Percentiles rank a stretch among this genome's conserved stretches.
Evolutionary conservation across 2,329 filamentous ascomycete species (phyloP).

Genomic region (Aspergillus felis): DNA sequence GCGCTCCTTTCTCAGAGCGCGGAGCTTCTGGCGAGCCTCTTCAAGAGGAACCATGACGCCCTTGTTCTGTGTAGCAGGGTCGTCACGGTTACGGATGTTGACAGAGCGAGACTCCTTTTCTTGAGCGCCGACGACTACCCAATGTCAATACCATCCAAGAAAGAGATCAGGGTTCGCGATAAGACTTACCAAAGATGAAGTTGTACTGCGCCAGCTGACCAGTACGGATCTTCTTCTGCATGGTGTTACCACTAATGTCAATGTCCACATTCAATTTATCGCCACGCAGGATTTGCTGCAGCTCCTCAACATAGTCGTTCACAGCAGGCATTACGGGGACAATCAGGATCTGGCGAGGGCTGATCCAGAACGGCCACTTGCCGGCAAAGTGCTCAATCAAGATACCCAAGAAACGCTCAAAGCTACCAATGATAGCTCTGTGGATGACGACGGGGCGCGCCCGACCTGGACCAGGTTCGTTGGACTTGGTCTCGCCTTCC

Average conservation of each 20-base stretch:
- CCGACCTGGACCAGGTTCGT: conserved; percentile 37
- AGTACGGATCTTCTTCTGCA: conserved; percentile 51
- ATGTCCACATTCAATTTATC: conserved; percentile 48
- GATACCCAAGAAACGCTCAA: conserved; percentile 51
- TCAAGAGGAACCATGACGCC: conserved; percentile 60
- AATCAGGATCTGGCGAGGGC: conserved; percentile 48
- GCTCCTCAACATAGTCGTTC: conserved; percentile 47
- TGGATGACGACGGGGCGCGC: conserved; percentile 51
- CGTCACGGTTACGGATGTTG: conserved; percentile 63
- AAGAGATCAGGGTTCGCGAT: neutral
- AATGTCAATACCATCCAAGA: conserved; percentile 11
- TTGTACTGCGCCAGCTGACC: conserved; percentile 49
- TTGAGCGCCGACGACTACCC: conserved; percentile 57
- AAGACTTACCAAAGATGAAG: conserved; percentile 47
- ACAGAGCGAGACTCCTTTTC: conserved; percentile 58
- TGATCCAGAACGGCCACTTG: conserved; percentile 53
- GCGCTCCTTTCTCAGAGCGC: conserved; percentile 43
- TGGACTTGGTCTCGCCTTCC: conserved; percentile 39
- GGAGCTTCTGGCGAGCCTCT: conserved; percentile 54
- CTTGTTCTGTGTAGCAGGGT: conserved; percentile 58
- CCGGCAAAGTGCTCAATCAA: conserved; percentile 50
- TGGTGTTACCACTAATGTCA: conserved; percentile 47
- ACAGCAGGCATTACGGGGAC: conserved; percentile 48
- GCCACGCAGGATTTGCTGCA: conserved; percentile 42
- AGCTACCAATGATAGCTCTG: conserved; percentile 49